These are phyloP conservation scores for Arbutus unedo DNA, from an alignment of 148 eudicot species.

Conservation along the genomic window DNA sequence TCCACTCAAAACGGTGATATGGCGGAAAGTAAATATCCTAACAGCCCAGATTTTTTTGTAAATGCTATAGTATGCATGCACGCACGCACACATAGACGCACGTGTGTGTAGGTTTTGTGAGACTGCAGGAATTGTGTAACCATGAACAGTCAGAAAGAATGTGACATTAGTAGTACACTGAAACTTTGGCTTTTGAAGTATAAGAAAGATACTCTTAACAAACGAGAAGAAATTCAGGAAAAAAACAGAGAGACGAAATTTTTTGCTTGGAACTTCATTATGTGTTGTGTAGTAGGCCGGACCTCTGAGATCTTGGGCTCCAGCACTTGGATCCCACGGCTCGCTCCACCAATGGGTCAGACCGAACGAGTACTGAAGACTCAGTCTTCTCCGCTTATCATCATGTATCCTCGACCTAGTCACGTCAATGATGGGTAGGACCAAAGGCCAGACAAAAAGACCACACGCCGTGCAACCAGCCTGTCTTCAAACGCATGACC, in stretches of 20 bases:
- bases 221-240: conserved; percentile 1
- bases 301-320: no score
- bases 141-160: neutral
- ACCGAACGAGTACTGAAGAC: no score
- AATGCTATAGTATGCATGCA: neutral
- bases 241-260: neutral
- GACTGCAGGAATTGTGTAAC: neutral
- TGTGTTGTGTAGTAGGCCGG: no score
- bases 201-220: neutral
- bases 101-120: neutral
- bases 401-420: no score
- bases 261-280: conserved; percentile 1
- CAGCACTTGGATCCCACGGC: no score
- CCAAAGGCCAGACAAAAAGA: no score
- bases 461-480: no score
- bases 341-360: no score
- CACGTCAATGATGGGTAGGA: no score
- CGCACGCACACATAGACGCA: neutral
- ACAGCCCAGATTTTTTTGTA: neutral
- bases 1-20: neutral
- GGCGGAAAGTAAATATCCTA: neutral
- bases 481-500: no score
- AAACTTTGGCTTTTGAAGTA: neutral
- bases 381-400: no score
- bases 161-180: neutral